Percentiles rank a stretch among this genome's conserved stretches.
Evolutionary conservation across 352 stramenopile species (phyloP).

Genomic region (Phytopythium chamaehyphon): DNA sequence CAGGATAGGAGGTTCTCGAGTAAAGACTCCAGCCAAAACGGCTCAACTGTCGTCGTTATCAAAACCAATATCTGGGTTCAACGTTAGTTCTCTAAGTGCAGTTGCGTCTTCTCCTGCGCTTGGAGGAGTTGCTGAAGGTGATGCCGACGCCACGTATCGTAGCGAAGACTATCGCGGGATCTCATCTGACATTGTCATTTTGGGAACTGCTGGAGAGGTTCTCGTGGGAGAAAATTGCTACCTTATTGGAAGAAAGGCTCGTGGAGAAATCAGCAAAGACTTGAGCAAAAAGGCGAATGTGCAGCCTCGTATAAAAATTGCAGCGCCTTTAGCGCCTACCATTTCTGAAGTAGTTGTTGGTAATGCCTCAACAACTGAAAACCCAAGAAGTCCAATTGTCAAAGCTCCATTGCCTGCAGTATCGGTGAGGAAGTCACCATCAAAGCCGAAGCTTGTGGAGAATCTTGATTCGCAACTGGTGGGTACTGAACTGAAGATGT

Average conservation of each 20-base stretch:
- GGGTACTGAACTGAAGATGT: no score
- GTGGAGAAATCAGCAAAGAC: constrained; percentile 35
- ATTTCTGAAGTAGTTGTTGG: no score
- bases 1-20: constrained; percentile 11
- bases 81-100: no score
- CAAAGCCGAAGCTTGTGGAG: background rate
- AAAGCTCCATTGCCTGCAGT: background rate
- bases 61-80: background rate
- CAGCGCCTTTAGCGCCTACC: background rate
- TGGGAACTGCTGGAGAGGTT: constrained; percentile 34
- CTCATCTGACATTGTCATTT: constrained; percentile 36
- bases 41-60: constrained; percentile 7
- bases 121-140: background rate
- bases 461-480: background rate
- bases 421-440: background rate
- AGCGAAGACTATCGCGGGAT: constrained; percentile 54
- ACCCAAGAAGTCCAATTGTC: background rate
- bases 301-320: constrained; percentile 37
- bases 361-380: background rate
- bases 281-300: constrained; percentile 27
- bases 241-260: constrained; percentile 33
- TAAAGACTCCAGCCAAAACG: constrained; percentile 5
- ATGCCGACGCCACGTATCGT: constrained; percentile 32
- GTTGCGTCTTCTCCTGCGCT: background rate
- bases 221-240: constrained; percentile 53